Conservation (phyloP, 1,139 yeast genomes). For the Spencermartinsiella ligniputridi region DNA sequence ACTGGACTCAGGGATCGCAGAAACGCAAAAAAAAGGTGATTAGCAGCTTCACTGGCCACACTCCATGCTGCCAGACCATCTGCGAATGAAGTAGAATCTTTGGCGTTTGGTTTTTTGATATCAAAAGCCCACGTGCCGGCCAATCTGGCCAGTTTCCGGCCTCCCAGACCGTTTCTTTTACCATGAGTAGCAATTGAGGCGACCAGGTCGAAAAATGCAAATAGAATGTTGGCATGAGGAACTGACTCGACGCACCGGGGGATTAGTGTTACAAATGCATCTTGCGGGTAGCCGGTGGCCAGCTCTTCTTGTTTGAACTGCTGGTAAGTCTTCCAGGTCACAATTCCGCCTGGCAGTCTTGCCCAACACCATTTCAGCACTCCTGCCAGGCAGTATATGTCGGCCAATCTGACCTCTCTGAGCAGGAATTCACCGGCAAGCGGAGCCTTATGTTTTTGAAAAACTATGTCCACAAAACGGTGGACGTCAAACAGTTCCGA, state of each 20-base stretch:
- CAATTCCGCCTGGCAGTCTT: constrained; percentile 68
- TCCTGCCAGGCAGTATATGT: constrained; percentile 46
- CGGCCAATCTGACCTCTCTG: constrained; percentile 27
- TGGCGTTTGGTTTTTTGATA: constrained; percentile 29
- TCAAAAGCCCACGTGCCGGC: constrained; percentile 89
- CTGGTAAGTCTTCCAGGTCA: constrained; percentile 82
- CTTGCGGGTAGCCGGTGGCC: constrained; percentile 51
- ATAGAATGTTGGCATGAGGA: constrained; percentile 84
- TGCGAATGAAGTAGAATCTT: constrained; percentile 42
- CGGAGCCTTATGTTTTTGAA: constrained; percentile 24
- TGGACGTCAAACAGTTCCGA: constrained; percentile 24
- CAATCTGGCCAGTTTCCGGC: constrained; percentile 74
- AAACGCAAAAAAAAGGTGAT: constrained; percentile 73
- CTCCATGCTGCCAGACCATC: constrained; percentile 75
- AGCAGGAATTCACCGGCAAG: constrained; percentile 28
- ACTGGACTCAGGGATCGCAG: constrained; percentile 57
- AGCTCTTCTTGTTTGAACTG: constrained; percentile 66
- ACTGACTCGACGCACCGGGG: constrained; percentile 80
- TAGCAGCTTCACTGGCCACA: constrained; percentile 73
- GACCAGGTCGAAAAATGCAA: constrained; percentile 76
- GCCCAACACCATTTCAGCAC: constrained; percentile 83
- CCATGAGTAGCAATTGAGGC: constrained; percentile 82
- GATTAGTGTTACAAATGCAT: constrained; percentile 72
- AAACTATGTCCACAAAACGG: constrained; percentile 23
- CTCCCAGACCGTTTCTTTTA: constrained; percentile 71